phyloP scores from a whole-genome alignment of 1,284 basidiomycete species.

The Waitea zeae region DNA sequence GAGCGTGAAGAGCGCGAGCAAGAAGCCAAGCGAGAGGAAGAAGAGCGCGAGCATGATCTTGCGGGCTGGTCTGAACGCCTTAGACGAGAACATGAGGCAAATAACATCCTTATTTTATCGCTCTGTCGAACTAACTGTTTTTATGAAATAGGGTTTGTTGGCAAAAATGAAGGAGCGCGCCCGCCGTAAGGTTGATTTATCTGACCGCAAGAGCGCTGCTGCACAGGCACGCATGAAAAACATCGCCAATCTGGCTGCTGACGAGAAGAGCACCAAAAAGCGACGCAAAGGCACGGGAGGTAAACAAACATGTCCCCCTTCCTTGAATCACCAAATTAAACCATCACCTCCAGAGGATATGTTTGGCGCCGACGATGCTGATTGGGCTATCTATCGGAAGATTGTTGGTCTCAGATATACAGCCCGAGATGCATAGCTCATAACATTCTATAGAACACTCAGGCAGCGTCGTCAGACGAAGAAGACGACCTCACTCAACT shows the following conservation, averaged over 20 bases:
- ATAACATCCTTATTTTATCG: constrained; percentile 8
- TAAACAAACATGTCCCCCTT: constrained; percentile 16
- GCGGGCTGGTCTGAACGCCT: constrained; percentile 56
- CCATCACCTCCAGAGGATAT: constrained; percentile 52
- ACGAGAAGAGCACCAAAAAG: constrained; percentile 65
- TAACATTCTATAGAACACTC: constrained; percentile 39
- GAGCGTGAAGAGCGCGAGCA: constrained; percentile 65
- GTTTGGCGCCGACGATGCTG: constrained; percentile 91
- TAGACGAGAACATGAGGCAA: constrained; percentile 64
- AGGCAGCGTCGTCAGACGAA: constrained; percentile 86
- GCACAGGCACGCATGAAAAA: constrained; percentile 96
- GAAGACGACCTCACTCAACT: constrained; percentile 78
- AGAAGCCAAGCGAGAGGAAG: constrained; percentile 59
- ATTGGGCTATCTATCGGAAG: constrained; percentile 97
- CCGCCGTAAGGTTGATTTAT: constrained; percentile 68
- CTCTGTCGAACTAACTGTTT: too few species aligned
- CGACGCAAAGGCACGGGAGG: constrained; percentile 65
- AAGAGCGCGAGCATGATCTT: constrained; percentile 60
- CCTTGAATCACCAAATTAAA: not conserved
- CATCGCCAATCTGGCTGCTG: constrained; percentile 82
- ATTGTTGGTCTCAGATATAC: constrained; percentile 35
- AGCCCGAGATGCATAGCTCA: not conserved
- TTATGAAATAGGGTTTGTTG: constrained; percentile 40
- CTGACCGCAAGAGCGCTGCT: constrained; percentile 83
- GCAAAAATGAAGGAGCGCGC: constrained; percentile 74